Evolutionary conservation across 1,139 yeast species (phyloP).

Genomic region (Zygosaccharomyces pseudobailii): DNA sequence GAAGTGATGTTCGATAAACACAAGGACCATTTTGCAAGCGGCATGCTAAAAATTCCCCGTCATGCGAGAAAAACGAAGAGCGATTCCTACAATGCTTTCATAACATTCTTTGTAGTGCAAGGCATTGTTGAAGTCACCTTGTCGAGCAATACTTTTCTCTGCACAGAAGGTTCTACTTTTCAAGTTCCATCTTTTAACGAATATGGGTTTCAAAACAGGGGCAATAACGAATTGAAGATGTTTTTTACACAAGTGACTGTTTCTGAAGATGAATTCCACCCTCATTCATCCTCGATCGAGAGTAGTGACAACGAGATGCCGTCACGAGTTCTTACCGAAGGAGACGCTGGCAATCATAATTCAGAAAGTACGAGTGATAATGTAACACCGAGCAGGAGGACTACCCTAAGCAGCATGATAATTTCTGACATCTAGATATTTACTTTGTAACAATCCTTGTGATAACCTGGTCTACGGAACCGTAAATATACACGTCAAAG

Average conservation of each 20-base stretch:
- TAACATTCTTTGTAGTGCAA: conserved; percentile 66
- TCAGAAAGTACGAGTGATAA: not conserved
- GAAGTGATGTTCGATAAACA: conserved; percentile 67
- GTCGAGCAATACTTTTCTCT: conserved; percentile 55
- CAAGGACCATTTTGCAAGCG: conserved; percentile 67
- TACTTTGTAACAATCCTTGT: not conserved
- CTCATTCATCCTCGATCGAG: conserved; percentile 5
- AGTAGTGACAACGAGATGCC: conserved; percentile 22
- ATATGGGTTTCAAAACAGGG: conserved; percentile 60
- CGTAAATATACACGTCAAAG: not conserved
- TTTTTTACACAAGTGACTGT: conserved; percentile 71
- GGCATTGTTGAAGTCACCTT: conserved; percentile 70
- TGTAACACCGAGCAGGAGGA: not conserved
- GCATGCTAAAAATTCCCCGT: conserved; percentile 62
- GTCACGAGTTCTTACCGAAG: not conserved
- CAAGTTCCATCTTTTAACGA: conserved; percentile 75
- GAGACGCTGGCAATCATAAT: not conserved
- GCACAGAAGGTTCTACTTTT: conserved; percentile 71
- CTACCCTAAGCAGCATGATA: conserved; percentile 12
- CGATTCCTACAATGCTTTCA: conserved; percentile 62
- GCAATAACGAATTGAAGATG: conserved; percentile 52
- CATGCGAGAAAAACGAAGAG: conserved; percentile 61
- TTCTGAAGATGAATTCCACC: conserved; percentile 13
- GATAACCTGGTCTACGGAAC: not conserved
- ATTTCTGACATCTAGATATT: conserved; percentile 12